Evolutionary conservation across 2,329 filamentous ascomycete species (phyloP).

Genomic region (Hysterium pulicare): DNA sequence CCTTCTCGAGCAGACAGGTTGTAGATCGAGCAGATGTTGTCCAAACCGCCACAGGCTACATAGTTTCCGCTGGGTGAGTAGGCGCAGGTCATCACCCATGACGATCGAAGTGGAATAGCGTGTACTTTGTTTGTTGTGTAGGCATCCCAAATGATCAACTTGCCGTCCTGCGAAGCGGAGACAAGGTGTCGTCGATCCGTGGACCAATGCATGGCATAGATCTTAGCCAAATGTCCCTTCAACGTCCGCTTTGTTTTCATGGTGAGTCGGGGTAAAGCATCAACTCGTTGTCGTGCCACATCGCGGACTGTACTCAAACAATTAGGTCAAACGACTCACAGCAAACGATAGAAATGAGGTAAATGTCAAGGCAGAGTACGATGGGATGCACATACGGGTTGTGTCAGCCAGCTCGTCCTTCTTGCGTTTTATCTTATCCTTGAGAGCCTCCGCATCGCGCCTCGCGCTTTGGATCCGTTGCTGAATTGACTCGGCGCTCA

Average conservation of each 20-base stretch:
- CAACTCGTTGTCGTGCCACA: conserved; percentile 88
- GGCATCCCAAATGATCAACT: conserved; percentile 99
- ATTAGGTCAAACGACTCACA: conserved; percentile 22
- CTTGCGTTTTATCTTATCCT: conserved; percentile 99
- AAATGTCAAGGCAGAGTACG: conserved; percentile 2
- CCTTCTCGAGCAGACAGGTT: conserved; percentile 96
- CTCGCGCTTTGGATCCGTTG: conserved; percentile 86
- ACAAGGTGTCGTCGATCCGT: conserved; percentile 96
- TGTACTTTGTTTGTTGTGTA: conserved; percentile 99
- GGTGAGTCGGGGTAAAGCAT: conserved; percentile 84
- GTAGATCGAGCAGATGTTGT: conserved; percentile 99
- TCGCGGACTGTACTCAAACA: conserved; percentile 66
- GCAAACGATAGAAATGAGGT: conserved; percentile 2
- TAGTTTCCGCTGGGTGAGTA: conserved; percentile 98
- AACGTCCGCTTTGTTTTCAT: conserved; percentile 98
- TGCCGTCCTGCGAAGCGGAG: conserved; percentile 96
- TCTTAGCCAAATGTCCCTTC: conserved; percentile 97
- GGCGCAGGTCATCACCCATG: conserved; percentile 99
- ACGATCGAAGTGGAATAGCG: conserved; percentile 93
- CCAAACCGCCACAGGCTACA: conserved; percentile 94
- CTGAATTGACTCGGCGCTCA: conserved; percentile 51
- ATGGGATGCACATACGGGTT: conserved; percentile 67
- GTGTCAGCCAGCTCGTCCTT: conserved; percentile 99
- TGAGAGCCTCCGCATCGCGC: conserved; percentile 94
- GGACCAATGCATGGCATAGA: conserved; percentile 99